Evolutionary conservation across 2,329 filamentous ascomycete species (phyloP).

Genomic region (Hawksworthiomyces lignivorus): DNA sequence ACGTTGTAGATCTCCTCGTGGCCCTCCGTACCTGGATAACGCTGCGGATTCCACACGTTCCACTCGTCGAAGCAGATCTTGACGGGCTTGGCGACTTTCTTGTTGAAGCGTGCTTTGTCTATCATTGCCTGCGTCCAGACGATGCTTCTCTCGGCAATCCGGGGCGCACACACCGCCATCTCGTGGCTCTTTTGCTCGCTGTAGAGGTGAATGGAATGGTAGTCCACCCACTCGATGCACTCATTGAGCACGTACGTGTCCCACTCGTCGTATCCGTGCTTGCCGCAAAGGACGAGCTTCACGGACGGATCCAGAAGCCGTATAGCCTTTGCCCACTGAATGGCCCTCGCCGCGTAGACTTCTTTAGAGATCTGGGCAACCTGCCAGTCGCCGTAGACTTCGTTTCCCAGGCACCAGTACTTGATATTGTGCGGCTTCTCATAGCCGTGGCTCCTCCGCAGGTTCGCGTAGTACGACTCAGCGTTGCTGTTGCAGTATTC

Average conservation of each 20-base stretch:
- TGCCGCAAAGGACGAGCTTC: conserved; percentile 65
- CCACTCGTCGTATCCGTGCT: conserved; percentile 62
- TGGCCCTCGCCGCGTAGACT: conserved; percentile 60
- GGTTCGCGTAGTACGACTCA: conserved; percentile 74
- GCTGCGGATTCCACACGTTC: no score
- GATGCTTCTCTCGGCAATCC: conserved; percentile 1
- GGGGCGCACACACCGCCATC: conserved; percentile 1
- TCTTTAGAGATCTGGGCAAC: conserved; percentile 62
- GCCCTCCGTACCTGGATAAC: no score
- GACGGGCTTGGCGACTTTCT: background rate
- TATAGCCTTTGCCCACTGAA: conserved; percentile 68
- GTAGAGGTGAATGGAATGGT: conserved; percentile 67
- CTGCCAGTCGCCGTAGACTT: conserved; percentile 58
- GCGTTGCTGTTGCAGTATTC: conserved; percentile 79
- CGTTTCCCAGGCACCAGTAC: conserved; percentile 82
- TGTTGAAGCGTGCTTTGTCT: background rate
- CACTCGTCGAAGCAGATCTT: no score
- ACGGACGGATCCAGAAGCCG: conserved; percentile 65
- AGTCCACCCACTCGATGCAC: conserved; percentile 58
- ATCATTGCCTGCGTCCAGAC: conserved; percentile 6
- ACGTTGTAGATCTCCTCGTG: no score
- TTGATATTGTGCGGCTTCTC: conserved; percentile 73
- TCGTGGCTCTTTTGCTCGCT: conserved; percentile 5
- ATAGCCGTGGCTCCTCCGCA: conserved; percentile 67
- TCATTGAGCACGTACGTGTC: conserved; percentile 66